Evolutionary conservation across 1,284 basidiomycete species (phyloP).

Genomic region (Malassezia obtusa): DNA sequence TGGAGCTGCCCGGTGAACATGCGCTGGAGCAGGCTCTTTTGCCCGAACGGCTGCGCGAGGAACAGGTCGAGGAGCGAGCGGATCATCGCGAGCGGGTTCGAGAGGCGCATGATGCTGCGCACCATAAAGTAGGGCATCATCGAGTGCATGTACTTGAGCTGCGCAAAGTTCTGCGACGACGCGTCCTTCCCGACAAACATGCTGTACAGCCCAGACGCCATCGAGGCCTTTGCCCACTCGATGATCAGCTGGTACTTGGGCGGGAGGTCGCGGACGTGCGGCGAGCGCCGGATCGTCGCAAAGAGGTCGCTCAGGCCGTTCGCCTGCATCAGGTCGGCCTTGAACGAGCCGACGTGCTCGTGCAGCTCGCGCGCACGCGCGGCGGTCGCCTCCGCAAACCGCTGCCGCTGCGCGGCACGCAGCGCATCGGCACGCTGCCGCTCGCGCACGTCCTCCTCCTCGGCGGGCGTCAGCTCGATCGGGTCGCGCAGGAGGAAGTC

Average conservation of each 20-base stretch:
- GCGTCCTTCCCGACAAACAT: conserved; percentile 86
- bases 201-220: conserved; percentile 90
- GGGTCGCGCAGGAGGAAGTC: conserved; percentile 77
- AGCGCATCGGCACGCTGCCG: conserved; percentile 83
- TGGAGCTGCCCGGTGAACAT: conserved; percentile 88
- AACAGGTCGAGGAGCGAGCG: conserved; percentile 83
- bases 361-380: conserved; percentile 76
- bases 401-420: conserved; percentile 73
- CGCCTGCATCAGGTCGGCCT: conserved; percentile 63
- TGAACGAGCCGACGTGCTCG: conserved; percentile 72
- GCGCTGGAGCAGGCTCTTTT: conserved; percentile 64
- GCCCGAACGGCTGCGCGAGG: conserved; percentile 93
- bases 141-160: conserved; percentile 83
- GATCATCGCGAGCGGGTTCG: conserved; percentile 94
- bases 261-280: conserved; percentile 69
- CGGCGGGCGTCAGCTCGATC: conserved; percentile 62
- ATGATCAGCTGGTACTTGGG: conserved; percentile 75
- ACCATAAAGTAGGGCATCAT: conserved; percentile 97
- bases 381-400: conserved; percentile 78
- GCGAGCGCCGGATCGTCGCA: conserved; percentile 71
- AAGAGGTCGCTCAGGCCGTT: conserved; percentile 84
- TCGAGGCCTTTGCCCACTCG: conserved; percentile 81
- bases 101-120: conserved; percentile 79
- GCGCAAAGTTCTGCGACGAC: conserved; percentile 76
- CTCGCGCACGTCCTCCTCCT: conserved; percentile 65